These are phyloP conservation scores for Yamadazyma jaroonii DNA, from an alignment of 1,139 yeast species.

Conservation along the genomic window DNA sequence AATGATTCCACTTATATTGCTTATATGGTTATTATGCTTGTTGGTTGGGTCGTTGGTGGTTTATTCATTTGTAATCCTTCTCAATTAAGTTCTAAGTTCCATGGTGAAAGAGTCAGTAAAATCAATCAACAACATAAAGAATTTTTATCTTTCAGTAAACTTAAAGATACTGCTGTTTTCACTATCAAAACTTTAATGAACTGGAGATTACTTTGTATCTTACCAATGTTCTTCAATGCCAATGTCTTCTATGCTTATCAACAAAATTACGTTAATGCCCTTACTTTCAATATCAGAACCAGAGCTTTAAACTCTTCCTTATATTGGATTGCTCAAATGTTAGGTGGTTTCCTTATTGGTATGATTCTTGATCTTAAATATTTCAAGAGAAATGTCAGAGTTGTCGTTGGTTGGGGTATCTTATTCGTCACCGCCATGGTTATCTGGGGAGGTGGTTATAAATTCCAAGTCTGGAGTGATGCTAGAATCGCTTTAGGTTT, in stretches of 20 bases:
- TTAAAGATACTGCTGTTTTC: constrained; percentile 33
- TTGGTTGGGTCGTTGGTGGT: constrained; percentile 35
- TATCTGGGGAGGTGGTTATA: constrained; percentile 64
- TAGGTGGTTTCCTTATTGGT: constrained; percentile 54
- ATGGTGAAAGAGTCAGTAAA: constrained; percentile 6
- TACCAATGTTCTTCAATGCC: constrained; percentile 62
- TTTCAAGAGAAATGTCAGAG: constrained; percentile 43
- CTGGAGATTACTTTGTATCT: constrained; percentile 43
- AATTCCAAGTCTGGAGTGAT: constrained; percentile 49
- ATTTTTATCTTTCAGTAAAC: constrained; percentile 4
- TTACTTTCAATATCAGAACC: constrained; percentile 56
- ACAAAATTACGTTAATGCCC: constrained; percentile 56
- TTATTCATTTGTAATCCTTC: constrained; percentile 3
- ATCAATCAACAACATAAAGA: constrained; percentile 6
- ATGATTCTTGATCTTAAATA: constrained; percentile 41
- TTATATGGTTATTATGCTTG: constrained; percentile 52
- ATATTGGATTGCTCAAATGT: constrained; percentile 61
- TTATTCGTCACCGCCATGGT: constrained; percentile 43
- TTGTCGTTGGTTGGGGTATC: constrained; percentile 44
- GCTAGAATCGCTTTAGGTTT: constrained; percentile 10
- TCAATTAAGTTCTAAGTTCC: constrained; percentile 2
- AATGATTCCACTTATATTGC: constrained; percentile 58
- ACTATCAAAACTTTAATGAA: constrained; percentile 51
- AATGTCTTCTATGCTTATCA: constrained; percentile 69
- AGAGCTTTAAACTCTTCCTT: constrained; percentile 59